A percentile compares a stretch with the other conserved stretches of the same genome.
Evolutionary conservation across 2,329 filamentous ascomycete genomes (phyloP).

Genomic region (Sarocladium oryzae): DNA sequence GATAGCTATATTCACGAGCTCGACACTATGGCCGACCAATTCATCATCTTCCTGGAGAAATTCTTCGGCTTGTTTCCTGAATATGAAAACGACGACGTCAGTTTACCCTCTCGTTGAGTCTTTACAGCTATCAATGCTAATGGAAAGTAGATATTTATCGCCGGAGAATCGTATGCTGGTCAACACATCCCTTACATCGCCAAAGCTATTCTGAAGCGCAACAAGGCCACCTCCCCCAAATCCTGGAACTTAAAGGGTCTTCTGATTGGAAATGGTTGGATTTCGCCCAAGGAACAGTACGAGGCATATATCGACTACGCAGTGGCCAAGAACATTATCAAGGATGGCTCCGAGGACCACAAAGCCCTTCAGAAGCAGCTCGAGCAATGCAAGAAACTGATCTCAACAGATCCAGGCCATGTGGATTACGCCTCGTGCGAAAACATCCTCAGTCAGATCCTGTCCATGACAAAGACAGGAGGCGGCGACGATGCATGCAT

Average conservation of each 20-base stretch:
- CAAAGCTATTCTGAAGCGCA: constrained; percentile 82
- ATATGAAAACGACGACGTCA: constrained; percentile 84
- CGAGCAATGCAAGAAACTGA: constrained; percentile 59
- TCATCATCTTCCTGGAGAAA: constrained; percentile 82
- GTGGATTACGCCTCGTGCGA: constrained; percentile 73
- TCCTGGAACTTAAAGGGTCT: constrained; percentile 77
- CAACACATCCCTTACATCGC: constrained; percentile 97
- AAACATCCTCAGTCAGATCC: constrained; percentile 63
- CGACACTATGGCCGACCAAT: constrained; percentile 81
- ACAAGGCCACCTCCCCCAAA: constrained; percentile 48
- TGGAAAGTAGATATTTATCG: constrained; percentile 69
- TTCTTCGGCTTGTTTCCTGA: constrained; percentile 89
- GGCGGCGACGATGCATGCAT: constrained; percentile 56
- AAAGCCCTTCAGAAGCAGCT: constrained; percentile 63
- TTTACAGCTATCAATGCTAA: not conserved
- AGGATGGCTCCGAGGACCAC: constrained; percentile 57
- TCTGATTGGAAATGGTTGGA: constrained; percentile 96
- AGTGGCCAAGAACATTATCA: constrained; percentile 67
- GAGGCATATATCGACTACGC: constrained; percentile 76
- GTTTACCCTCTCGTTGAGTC: constrained; percentile 23
- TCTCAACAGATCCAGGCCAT: constrained; percentile 37
- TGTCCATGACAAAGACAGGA: constrained; percentile 55
- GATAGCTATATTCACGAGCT: constrained; percentile 82
- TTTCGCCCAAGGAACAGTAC: constrained; percentile 86
- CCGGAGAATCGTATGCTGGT: constrained; percentile 93